Evolutionary conservation across 805 yeast genomes (phyloP).

Genomic region (Ogataea trehalophila): DNA sequence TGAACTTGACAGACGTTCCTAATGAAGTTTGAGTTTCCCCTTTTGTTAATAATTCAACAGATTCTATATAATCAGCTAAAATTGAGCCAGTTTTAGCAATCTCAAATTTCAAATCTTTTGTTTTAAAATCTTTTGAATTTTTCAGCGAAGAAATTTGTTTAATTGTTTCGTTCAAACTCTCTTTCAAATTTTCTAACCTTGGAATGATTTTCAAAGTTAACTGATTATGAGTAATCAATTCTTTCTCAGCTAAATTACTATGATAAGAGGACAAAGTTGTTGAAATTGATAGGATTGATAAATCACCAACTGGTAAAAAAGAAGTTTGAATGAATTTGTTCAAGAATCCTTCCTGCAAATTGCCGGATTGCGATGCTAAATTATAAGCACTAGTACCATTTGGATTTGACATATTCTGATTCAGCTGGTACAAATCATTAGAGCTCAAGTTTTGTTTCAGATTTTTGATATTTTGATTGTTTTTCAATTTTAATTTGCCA

Average conservation of each 20-base stretch:
- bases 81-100: slow-evolving; percentile 59
- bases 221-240: slow-evolving; percentile 48
- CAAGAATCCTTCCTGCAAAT: slow-evolving; percentile 19
- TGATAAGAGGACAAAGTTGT: slow-evolving; percentile 30
- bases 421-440: slow-evolving; percentile 17
- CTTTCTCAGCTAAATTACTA: slow-evolving; percentile 34
- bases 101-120: slow-evolving; percentile 51
- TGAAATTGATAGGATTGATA: slow-evolving; percentile 34
- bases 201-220: slow-evolving; percentile 46
- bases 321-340: slow-evolving; percentile 47
- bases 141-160: slow-evolving; percentile 52
- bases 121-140: slow-evolving; percentile 47
- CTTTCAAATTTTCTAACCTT: slow-evolving; percentile 50
- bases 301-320: slow-evolving; percentile 32
- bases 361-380: background rate
- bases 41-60: slow-evolving; percentile 37
- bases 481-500: slow-evolving; percentile 26
- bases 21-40: slow-evolving; percentile 30
- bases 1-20: slow-evolving; percentile 25
- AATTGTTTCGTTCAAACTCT: slow-evolving; percentile 47
- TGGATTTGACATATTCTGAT: slow-evolving; percentile 7
- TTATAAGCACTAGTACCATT: too few relatives aligned
- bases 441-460: slow-evolving; percentile 21
- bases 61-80: slow-evolving; percentile 41
- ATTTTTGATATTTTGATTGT: slow-evolving; percentile 13